These are phyloP conservation scores for Nakazawaea molendinolei DNA, from an alignment of 805 yeast genomes.

Conservation along the genomic window DNA sequence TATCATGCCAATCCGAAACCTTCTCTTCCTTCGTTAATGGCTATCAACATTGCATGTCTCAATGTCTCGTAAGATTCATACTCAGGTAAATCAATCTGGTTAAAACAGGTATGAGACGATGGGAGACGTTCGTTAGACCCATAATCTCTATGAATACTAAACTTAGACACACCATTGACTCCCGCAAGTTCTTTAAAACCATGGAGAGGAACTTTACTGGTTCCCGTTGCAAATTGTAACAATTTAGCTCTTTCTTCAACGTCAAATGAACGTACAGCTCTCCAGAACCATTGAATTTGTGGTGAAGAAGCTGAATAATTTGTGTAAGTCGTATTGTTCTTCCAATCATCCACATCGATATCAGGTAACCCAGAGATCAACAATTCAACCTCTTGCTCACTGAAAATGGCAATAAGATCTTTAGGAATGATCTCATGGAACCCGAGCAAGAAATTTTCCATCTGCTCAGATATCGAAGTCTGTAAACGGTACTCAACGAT, in stretches of 20 bases:
- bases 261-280: conserved; percentile 92
- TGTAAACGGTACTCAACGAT: conserved; percentile 85
- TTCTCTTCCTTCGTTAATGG: conserved; percentile 91
- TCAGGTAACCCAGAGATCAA: conserved; percentile 93
- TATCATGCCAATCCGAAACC: conserved; percentile 97
- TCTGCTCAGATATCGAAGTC: conserved; percentile 78
- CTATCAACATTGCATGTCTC: conserved; percentile 71
- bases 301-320: conserved; percentile 79
- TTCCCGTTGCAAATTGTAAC: conserved; percentile 94
- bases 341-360: conserved; percentile 95
- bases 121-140: conserved; percentile 85
- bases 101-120: conserved; percentile 94
- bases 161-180: conserved; percentile 77
- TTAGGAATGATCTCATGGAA: conserved; percentile 87
- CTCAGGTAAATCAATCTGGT: conserved; percentile 89
- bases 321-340: conserved; percentile 70
- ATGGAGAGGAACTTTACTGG: conserved; percentile 89
- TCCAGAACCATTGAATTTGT: conserved; percentile 96
- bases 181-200: conserved; percentile 91
- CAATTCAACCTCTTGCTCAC: conserved; percentile 91
- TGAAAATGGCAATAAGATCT: conserved; percentile 78
- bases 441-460: conserved; percentile 79
- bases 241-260: conserved; percentile 90
- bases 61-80: conserved; percentile 84
- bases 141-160: conserved; percentile 84